Conservation (phyloP, 768 basidiomycete genomes). For the Leucocoprinus leucothites region DNA sequence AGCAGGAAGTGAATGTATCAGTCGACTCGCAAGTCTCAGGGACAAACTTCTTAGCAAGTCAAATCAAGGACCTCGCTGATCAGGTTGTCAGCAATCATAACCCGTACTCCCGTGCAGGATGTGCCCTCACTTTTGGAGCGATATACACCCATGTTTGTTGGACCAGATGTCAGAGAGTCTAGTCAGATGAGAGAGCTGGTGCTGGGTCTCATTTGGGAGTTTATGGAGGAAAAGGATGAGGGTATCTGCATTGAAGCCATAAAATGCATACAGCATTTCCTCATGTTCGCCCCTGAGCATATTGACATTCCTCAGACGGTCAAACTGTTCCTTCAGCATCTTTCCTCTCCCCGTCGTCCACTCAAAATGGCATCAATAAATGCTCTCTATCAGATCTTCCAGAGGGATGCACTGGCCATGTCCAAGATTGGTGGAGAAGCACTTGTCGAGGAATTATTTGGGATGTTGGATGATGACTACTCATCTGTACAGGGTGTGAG, state of each 20-base stretch:
- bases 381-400: conserved; percentile 94
- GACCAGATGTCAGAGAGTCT: conserved; percentile 93
- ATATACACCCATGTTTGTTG: conserved; percentile 90
- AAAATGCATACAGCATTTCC: conserved; percentile 92
- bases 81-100: conserved; percentile 94
- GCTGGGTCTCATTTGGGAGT: conserved; percentile 81
- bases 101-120: conserved; percentile 89
- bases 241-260: conserved; percentile 90
- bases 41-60: conserved; percentile 77
- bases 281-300: conserved; percentile 91
- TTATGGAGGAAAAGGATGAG: conserved; percentile 83
- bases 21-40: conserved; percentile 81
- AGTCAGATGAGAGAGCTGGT: conserved; percentile 74
- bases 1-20: conserved; percentile 87
- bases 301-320: conserved; percentile 82
- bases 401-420: conserved; percentile 88
- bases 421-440: conserved; percentile 92
- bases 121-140: conserved; percentile 87
- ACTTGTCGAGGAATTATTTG: conserved; percentile 92
- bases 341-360: conserved; percentile 77
- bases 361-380: conserved; percentile 95
- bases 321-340: conserved; percentile 69
- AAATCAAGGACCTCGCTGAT: conserved; percentile 89
- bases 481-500: conserved; percentile 91
- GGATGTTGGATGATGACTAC: conserved; percentile 86